Evolutionary conservation across 2,329 filamentous ascomycete species (phyloP), one percentile per base, ranked within the genome.

Genomic region (Scortechinia acanthostroma): DNA sequence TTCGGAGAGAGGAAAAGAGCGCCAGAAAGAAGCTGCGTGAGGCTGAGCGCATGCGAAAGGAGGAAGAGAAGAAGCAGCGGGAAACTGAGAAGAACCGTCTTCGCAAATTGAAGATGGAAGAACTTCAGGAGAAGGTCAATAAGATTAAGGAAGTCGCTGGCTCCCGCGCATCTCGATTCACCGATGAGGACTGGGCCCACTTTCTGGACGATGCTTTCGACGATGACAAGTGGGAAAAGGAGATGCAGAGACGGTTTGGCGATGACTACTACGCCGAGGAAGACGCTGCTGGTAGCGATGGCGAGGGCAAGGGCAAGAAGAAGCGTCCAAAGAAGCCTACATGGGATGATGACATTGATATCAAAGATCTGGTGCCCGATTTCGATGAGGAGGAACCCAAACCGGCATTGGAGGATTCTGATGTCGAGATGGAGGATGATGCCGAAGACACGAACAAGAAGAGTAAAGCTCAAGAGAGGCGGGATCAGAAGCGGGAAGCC

Each of bases 331-430:
- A 82, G 68, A 88, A 88, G 60, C 83, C 83, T 19, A 80, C 75
- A 48, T 88, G 83, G 74, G 80, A 86, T 53, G 81, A 88, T 52
- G 83, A 88, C 53, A 87, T 88, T 51, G 83, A 87, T 53, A 88
- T 88, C 60, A 79, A 74, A 35, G 84, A 85, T 58, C 65, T 86
- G 28, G 66, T 85, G 22, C 82, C 80, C 1, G 78, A 85, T 46
- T 86, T 84, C 55, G 70, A 77, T 22, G 76, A 79, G 21, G 71
- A 70, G 21, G 57, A 68, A 6, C 10, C 10, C 5, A 55, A 54
- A 5, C 56, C 60, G 21, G 46, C 50, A 15, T 57, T 58, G 4
- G 54, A 55, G 14, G 52, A 52, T 5, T 52, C 47, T 16, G 49
- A 50, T 4, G 52, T 47, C 16, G 46, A 46, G 14, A 22, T 45